Evolutionary conservation across 2,329 filamentous ascomycete genomes (phyloP).

Genomic region (Diaporthe sp.): DNA sequence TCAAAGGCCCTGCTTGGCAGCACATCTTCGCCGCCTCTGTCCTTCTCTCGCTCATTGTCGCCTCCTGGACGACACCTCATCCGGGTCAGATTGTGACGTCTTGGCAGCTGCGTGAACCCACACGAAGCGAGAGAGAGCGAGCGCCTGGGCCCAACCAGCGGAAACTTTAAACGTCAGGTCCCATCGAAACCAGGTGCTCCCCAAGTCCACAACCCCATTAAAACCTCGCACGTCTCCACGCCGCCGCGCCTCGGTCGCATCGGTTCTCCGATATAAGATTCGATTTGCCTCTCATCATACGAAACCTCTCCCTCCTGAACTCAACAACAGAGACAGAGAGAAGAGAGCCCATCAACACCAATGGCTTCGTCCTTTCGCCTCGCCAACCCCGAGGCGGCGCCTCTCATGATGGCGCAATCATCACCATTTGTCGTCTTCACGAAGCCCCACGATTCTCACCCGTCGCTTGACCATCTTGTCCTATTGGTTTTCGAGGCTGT

Average conservation of each 20-base stretch:
- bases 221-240: constrained; percentile 30
- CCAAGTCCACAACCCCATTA: constrained; percentile 24
- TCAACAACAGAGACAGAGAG: background rate
- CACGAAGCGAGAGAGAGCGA: constrained; percentile 31
- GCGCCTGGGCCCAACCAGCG: constrained; percentile 19
- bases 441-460: constrained; percentile 68
- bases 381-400: constrained; percentile 45
- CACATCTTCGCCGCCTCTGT: constrained; percentile 16
- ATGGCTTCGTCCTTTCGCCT: constrained; percentile 62
- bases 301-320: background rate
- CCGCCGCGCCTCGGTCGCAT: constrained; percentile 22
- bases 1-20: constrained; percentile 23
- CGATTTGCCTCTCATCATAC: background rate
- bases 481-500: constrained; percentile 95
- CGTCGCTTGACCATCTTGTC: constrained; percentile 77
- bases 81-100: constrained; percentile 26
- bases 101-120: constrained; percentile 27
- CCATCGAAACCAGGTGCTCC: constrained; percentile 23
- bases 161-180: constrained; percentile 31
- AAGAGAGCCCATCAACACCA: background rate
- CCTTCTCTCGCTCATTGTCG: constrained; percentile 3
- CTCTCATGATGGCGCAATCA: constrained; percentile 50
- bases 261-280: constrained; percentile 21
- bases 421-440: constrained; percentile 57
- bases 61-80: constrained; percentile 4